phyloP scores from a whole-genome alignment of 1,139 yeast genomes.

The Meyerozyma guilliermondii region DNA sequence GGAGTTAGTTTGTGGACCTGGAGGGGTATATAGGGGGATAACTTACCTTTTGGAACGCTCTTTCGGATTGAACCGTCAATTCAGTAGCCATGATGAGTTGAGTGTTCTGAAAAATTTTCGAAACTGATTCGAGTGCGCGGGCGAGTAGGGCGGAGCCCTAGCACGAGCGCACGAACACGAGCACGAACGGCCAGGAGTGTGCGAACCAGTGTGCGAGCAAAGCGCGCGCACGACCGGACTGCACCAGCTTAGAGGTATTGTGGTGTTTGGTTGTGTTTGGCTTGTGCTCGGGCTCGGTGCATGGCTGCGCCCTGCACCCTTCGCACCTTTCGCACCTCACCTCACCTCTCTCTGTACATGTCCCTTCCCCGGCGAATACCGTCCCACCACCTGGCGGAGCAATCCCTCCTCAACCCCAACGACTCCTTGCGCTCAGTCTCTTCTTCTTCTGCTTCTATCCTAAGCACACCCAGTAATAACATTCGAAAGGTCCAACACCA shows the following conservation, averaged over 20 bases:
- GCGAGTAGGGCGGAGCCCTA: background rate
- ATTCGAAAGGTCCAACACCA: constrained; percentile 16
- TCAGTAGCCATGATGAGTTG: constrained; percentile 88
- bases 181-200: no score
- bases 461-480: constrained; percentile 23
- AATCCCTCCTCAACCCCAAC: constrained; percentile 14
- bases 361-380: constrained; percentile 10
- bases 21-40: constrained; percentile 5
- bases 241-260: no score
- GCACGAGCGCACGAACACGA: constrained; percentile 1
- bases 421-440: constrained; percentile 17
- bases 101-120: constrained; percentile 3
- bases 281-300: no score
- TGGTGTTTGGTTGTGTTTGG: no score
- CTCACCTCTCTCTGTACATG: no score
- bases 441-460: constrained; percentile 23
- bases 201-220: no score
- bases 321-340: background rate
- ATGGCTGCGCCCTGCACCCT: no score
- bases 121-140: constrained; percentile 1
- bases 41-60: constrained; percentile 99
- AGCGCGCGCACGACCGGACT: no score
- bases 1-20: constrained; percentile 28
- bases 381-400: constrained; percentile 14
- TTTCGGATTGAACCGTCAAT: constrained; percentile 99